A percentile compares a stretch with the other conserved stretches of the same genome.
Conservation (phyloP, 2,329 filamentous ascomycete genomes). For the Cladosporium austrohemisphaericum region DNA sequence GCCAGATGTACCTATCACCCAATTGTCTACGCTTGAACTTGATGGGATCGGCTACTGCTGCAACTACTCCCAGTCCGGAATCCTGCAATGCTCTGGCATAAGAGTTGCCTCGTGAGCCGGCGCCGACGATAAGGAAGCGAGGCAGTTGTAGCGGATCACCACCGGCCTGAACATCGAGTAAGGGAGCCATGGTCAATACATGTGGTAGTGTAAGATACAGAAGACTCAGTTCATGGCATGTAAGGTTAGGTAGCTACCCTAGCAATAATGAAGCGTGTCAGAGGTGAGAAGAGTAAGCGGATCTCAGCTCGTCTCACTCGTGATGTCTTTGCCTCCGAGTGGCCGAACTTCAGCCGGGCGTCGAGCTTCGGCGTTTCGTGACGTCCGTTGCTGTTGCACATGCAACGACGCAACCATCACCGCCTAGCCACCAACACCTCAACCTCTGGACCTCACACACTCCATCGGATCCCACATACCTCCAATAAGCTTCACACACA, state of each 20-base stretch:
- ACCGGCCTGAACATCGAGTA: neutral
- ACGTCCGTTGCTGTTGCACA: conserved; percentile 1
- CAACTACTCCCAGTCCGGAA: conserved; percentile 64
- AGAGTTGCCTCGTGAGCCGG: conserved; percentile 71
- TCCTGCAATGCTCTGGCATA: conserved; percentile 68
- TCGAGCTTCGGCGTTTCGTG: conserved; percentile 10
- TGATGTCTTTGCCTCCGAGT: neutral
- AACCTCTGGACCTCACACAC: neutral
- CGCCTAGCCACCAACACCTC: neutral
- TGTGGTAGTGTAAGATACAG: no score
- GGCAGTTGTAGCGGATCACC: conserved; percentile 12
- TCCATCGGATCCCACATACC: neutral
- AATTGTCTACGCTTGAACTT: conserved; percentile 70
- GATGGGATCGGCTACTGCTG: conserved; percentile 77
- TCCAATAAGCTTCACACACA: neutral
- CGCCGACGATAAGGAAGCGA: conserved; percentile 75
- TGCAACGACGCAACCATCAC: conserved; percentile 12
- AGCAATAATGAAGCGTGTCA: neutral
- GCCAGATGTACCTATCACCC: conserved; percentile 70
- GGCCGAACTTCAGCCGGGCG: neutral
- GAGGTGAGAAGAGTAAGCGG: neutral
- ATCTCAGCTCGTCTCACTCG: neutral
- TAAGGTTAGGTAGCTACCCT: no score
- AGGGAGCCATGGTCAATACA: conserved; percentile 4
- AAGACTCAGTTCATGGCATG: no score